Base-by-base conservation (phyloP, 2,329 filamentous ascomycete genomes). In the Sarocladiaceae sp. region DNA sequence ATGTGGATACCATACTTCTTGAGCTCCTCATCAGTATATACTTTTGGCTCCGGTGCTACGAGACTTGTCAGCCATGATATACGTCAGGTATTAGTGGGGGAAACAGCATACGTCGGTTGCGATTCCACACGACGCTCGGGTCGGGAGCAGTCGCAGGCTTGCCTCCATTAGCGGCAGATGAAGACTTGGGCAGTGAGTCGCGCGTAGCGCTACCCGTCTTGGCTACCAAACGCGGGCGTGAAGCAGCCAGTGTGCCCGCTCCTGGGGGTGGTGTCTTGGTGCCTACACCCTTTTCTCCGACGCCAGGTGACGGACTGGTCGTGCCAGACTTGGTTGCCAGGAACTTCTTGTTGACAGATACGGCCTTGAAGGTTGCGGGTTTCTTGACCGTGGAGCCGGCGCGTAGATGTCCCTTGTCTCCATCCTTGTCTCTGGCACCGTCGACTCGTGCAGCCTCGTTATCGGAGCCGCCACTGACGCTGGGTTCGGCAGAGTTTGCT, bases 1-100 rank as follows among this genome's bases (percentile, higher is more conserved):
- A 94, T 77, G 59, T 93, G 88, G 55, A 93, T 93, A 24, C 88
- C 87, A 62, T 87, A 89, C 59, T 88, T 86, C 60, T 88, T 85
- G 57, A 94, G 72, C 59, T 94, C 88, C 60, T 94, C 88, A 55
- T 94, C 88, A 3, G 88, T 91, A 47, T 89, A 81, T 58, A 89
- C 87, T 61, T 88, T 88, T 4, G 84, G 82, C 48, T 88, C 85
- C 6, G 83, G 80, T 43, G 80, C 79, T 84, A 53, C 33, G 39
- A 23, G 23, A 44, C 31, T 53, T 60, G 35, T 45, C 24, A 45
- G 33, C 33, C 7, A 19, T 21, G 32, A 18, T 11, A 19, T 35
- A 32, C 20, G 16, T 16, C 21, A 43, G 18, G 11, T 41, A 29
- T 9, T 21, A 39, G 21, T 20, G 50, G 40, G 26, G 2, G 6